These are phyloP conservation scores for Termitomyces sp. DNA, from an alignment of 768 basidiomycete species.

Conservation along the genomic window DNA sequence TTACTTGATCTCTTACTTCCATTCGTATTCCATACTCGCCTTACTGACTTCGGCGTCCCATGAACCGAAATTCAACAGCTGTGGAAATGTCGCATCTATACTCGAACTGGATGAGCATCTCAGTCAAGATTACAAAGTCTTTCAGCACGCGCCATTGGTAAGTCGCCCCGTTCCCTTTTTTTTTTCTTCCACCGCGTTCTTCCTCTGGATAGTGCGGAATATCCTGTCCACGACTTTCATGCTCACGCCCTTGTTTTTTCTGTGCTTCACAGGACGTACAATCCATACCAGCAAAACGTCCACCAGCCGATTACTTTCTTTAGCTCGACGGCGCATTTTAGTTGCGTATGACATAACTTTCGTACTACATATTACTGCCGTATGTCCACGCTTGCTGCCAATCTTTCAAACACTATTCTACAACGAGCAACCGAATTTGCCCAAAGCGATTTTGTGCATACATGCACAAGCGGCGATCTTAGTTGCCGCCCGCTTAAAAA, in stretches of 20 bases:
- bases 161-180: constrained; percentile 20
- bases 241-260: not conserved
- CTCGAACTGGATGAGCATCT: constrained; percentile 91
- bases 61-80: constrained; percentile 38
- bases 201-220: not conserved
- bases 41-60: constrained; percentile 5
- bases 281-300: constrained; percentile 77
- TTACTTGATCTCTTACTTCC: not conserved
- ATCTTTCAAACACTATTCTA: not conserved
- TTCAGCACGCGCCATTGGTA: constrained; percentile 84
- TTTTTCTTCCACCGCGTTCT: not conserved
- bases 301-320: constrained; percentile 85
- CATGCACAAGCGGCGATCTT: not conserved
- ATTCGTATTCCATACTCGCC: not conserved
- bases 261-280: constrained; percentile 56
- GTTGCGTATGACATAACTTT: not conserved
- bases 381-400: constrained; percentile 1
- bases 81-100: constrained; percentile 95
- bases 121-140: constrained; percentile 93
- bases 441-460: not conserved
- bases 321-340: constrained; percentile 21
- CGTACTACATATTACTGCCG: constrained; percentile 5
- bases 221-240: constrained; percentile 1
- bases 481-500: not conserved
- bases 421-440: not conserved